Base-by-base conservation (phyloP, 306 rosid genomes). In the Lathyrus oleraceus region DNA sequence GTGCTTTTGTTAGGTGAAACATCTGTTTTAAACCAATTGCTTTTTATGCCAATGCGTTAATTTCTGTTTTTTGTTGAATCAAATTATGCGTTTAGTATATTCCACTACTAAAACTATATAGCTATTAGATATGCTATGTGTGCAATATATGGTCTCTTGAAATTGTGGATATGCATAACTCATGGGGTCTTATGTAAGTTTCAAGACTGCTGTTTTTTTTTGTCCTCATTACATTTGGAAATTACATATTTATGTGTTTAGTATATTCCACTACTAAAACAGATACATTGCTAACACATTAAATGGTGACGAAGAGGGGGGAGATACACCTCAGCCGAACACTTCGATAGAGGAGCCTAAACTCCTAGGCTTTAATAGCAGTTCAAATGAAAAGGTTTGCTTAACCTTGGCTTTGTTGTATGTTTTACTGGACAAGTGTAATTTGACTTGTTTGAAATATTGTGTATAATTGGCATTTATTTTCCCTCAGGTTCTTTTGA, bases 261-360 rank as follows among this genome's bases (percentile, higher is more conserved):
- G n/a, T n/a, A n/a, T n/a, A n/a, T n/a, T n/a, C n/a, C n/a, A n/a
- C n/a, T n/a, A n/a, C n/a, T n/a, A n/a, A 67, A 76, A 75, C 79
- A 94, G 99, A 81, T 86, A 87, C 67, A 94, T 94, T 69, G 97
- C 97, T 38, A 91, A 82, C 83, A 87, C 91, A 44, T 73, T 87
- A 72, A 82, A 12, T 51, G 28, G 88, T 54, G 81, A 77, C 4
- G 96, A 94, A 8, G 97, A 90, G 62, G 96, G 91, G 5, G 90
- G 80, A n/a, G 92, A 61, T 47, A 30, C 73, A 51, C 76, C 87
- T 68, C 79, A 61, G 66, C 73, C 65, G 44, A 81, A 14, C 75
- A 30, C 45, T 47, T 13, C 3, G 40, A 38, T 88, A 28, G 91
- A 88, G 75, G 92, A 88, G 78, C 97, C 97, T 36, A 88, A 81